Evolutionary conservation across 345 rosid genomes (phyloP).

Genomic region (Capsella bursapastoris): DNA sequence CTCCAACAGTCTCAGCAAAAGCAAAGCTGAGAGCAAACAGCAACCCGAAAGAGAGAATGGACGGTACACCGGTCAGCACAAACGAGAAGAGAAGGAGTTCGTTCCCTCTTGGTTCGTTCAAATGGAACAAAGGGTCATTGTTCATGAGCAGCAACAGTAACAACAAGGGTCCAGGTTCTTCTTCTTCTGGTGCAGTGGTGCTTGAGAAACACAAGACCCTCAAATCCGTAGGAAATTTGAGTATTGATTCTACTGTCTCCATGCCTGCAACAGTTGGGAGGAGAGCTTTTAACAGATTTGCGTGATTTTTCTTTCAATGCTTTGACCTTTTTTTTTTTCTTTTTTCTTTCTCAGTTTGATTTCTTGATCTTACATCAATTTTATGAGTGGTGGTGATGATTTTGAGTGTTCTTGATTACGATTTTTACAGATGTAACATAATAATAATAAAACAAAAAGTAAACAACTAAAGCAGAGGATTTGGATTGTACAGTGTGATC

Average conservation of each 20-base stretch:
- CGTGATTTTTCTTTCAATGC: slow-evolving; percentile 49
- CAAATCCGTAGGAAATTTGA: slow-evolving; percentile 64
- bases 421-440: slow-evolving; percentile 32
- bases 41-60: slow-evolving; percentile 70
- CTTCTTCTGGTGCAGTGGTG: slow-evolving; percentile 51
- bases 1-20: slow-evolving; percentile 77
- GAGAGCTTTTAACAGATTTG: slow-evolving; percentile 93
- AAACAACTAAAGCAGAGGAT: slow-evolving; percentile 30
- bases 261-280: slow-evolving; percentile 82
- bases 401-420: slow-evolving; percentile 32
- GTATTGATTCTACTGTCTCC: slow-evolving; percentile 82
- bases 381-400: slow-evolving; percentile 23
- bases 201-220: slow-evolving; percentile 51
- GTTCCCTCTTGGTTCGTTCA: slow-evolving; percentile 76
- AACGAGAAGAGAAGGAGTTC: slow-evolving; percentile 77
- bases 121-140: slow-evolving; percentile 77
- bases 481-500: slow-evolving; percentile 17
- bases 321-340: not conserved
- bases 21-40: slow-evolving; percentile 80
- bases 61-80: slow-evolving; percentile 53
- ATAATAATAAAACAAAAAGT: not conserved
- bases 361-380: slow-evolving; percentile 17
- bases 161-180: slow-evolving; percentile 38
- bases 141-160: slow-evolving; percentile 60
- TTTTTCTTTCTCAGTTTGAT: not conserved